Evolutionary conservation across 2,329 filamentous ascomycete species (phyloP), one percentile per base, ranked within the genome.

Genomic region (Colletotrichum sp.): DNA sequence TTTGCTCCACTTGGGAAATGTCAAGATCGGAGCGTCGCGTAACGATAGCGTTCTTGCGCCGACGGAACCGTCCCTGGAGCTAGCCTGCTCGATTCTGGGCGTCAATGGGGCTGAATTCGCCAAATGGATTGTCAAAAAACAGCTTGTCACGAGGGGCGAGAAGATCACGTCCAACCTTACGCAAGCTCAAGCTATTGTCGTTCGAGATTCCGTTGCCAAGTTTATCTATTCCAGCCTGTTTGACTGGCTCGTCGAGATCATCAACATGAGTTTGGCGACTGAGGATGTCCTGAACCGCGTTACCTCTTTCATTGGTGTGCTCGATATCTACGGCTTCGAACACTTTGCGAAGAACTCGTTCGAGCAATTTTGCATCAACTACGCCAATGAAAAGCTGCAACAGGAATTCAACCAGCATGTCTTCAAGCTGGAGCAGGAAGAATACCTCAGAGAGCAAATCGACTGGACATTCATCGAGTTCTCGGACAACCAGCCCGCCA

Each of bases 391-490:
- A 87, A 99, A 99, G 87, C 89, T 99, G 71, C 97, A 99, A 84
- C 97, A 99, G 85, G 96, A 99, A 84, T 99, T 99, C 89, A 99
- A 99, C 86, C 95, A 98, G 84, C 97, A 99, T 82, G 97, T 99
- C 44, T 99, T 99, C 91, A 98, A 99, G 86, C 91, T 99, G 26
- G 97, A 99, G 85, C 97, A 99, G 84, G 97, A 99, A 84, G 97
- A 99, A 85, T 99, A 99, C 83, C 91, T 98, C 55, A 93, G 94
- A 71, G 97, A 99, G 86, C 90, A 99, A 87, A 99, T 99, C 79
- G 96, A 99, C 86, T 99, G 97, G 97, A 98, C 95, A 12, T 99
- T 99, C 83, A 99, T 99, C 83, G 97, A 99, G 84, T 99, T 99
- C 85, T 98, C 96, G 8, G 97, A 99, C 86, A 99, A 99, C 81